These are phyloP conservation scores for Taphrina wiesneri DNA, from an alignment of 1,139 yeast genomes.

Conservation along the genomic window DNA sequence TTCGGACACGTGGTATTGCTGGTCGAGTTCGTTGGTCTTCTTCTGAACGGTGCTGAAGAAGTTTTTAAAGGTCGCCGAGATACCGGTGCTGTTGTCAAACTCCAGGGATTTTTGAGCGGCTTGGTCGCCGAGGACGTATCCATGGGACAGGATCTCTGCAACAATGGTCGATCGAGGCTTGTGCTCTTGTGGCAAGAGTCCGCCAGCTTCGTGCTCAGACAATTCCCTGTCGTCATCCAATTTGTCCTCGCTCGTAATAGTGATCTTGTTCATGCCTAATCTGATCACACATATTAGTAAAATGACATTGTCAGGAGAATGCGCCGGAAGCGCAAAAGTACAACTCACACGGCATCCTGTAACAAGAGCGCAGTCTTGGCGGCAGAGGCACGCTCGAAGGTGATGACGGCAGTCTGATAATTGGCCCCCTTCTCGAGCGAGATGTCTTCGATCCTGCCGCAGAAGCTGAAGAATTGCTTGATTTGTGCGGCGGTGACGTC, in stretches of 20 bases:
- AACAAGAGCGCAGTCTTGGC: constrained; percentile 70
- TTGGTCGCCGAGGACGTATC: constrained; percentile 66
- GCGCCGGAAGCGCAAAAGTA: not conserved
- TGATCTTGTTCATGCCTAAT: constrained; percentile 43
- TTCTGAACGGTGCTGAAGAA: constrained; percentile 51
- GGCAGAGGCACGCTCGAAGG: constrained; percentile 62
- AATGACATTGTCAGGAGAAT: not conserved
- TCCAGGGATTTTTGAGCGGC: constrained; percentile 59
- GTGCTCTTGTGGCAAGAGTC: constrained; percentile 68
- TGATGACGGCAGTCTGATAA: constrained; percentile 53
- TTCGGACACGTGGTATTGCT: constrained; percentile 60
- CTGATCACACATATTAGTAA: constrained; percentile 37
- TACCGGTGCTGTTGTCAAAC: constrained; percentile 66
- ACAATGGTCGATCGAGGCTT: constrained; percentile 75
- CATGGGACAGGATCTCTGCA: constrained; percentile 74
- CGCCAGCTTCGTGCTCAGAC: constrained; percentile 35
- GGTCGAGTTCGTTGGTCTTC: constrained; percentile 51
- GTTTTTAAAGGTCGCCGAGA: constrained; percentile 56
- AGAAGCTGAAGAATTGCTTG: constrained; percentile 70
- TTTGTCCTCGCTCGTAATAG: constrained; percentile 41
- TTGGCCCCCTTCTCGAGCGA: constrained; percentile 42
- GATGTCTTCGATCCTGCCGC: constrained; percentile 65
- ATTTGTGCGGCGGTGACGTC: constrained; percentile 59
- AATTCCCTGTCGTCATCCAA: constrained; percentile 36
- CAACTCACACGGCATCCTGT: constrained; percentile 69